Conservation (phyloP, 192 early-diverging fungal species). For the Coemansia sp. region DNA sequence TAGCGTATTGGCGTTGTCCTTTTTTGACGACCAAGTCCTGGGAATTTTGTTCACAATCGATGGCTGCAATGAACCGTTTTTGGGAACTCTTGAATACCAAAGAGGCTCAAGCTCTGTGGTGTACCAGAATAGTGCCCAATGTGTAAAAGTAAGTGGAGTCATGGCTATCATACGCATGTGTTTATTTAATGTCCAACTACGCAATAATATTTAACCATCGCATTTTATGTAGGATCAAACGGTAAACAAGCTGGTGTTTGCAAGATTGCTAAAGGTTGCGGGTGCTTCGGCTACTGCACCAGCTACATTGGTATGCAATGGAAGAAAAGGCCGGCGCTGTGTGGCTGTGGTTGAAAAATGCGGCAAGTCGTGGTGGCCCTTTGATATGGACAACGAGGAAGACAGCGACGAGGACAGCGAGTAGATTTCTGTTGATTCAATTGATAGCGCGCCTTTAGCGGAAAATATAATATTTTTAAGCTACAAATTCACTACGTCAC, state of each 20-base stretch:
- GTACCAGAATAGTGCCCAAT: neutral
- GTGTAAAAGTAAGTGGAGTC: conserved; percentile 2
- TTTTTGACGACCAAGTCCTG: conserved; percentile 34
- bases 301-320: conserved; percentile 24
- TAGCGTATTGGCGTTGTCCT: conserved; percentile 18
- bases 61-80: conserved; percentile 20
- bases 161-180: no score
- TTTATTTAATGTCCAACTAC: no score
- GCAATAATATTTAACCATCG: no score
- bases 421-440: neutral
- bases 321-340: conserved; percentile 32
- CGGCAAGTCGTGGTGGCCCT: conserved; percentile 46
- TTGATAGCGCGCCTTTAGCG: no score
- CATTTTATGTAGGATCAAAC: neutral
- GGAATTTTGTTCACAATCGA: conserved; percentile 33
- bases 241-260: conserved; percentile 16
- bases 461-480: no score
- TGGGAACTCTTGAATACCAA: conserved; percentile 32
- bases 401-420: conserved; percentile 7
- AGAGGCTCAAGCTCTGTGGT: neutral
- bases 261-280: conserved; percentile 14
- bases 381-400: conserved; percentile 47
- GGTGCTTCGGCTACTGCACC: conserved; percentile 14
- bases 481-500: no score
- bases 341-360: conserved; percentile 36